Percentiles rank a stretch among this genome's conserved stretches.
These are phyloP conservation scores for Tolypocladium amazonense DNA, from an alignment of 2,329 filamentous ascomycete species.

Conservation along the genomic window DNA sequence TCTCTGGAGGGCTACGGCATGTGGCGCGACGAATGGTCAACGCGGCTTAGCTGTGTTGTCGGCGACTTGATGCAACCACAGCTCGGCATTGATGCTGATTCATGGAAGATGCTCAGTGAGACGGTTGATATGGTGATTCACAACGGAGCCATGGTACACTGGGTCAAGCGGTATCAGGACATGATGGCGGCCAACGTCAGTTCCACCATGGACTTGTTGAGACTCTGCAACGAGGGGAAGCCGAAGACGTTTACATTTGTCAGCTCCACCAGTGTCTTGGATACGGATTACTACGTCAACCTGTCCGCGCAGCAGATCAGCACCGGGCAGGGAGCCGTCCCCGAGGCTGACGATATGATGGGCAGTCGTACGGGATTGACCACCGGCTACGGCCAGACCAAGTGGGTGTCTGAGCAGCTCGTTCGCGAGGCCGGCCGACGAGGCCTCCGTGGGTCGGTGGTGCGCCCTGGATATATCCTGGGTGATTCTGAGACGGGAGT, in stretches of 20 bases:
- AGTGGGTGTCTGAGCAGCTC: conserved; percentile 66
- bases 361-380: conserved; percentile 67
- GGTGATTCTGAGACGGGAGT: conserved; percentile 62
- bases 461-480: conserved; percentile 78
- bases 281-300: conserved; percentile 70
- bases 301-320: conserved; percentile 44
- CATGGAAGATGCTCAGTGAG: conserved; percentile 55
- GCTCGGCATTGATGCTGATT: conserved; percentile 57
- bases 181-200: conserved; percentile 68
- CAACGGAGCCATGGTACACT: conserved; percentile 75
- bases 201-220: conserved; percentile 66
- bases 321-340: conserved; percentile 53
- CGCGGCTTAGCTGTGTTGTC: conserved; percentile 54
- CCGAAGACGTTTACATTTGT: conserved; percentile 72
- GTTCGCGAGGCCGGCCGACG: conserved; percentile 68
- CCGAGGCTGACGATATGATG: conserved; percentile 67
- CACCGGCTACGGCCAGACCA: conserved; percentile 84
- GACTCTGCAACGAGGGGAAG: conserved; percentile 65
- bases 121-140: conserved; percentile 67
- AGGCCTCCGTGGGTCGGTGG: conserved; percentile 63
- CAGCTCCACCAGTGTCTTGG: conserved; percentile 66
- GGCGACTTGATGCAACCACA: conserved; percentile 65
- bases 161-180: conserved; percentile 67
- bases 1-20: conserved; percentile 69
- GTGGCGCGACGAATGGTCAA: conserved; percentile 61